phyloP scores from a whole-genome alignment of 371 early-diverging fungal species.

The Rhizopus sp. region DNA sequence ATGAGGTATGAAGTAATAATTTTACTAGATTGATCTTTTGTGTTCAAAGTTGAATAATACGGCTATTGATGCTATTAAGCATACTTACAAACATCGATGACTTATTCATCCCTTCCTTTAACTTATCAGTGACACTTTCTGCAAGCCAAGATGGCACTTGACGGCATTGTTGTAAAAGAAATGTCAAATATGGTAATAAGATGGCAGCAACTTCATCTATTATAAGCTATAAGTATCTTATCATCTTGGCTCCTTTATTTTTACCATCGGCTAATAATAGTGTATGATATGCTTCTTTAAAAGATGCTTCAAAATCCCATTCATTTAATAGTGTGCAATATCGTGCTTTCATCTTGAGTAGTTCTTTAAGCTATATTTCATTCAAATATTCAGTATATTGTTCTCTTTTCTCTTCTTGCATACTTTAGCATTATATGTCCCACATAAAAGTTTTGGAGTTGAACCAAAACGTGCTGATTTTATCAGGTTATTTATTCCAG shows the following conservation, averaged over 20 bases:
- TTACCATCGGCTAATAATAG: constrained; percentile 23
- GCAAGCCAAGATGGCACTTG: constrained; percentile 28
- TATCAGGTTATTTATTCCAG: too few species aligned
- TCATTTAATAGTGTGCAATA: constrained; percentile 22
- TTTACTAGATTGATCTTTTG: constrained; percentile 34
- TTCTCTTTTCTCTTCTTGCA: background rate
- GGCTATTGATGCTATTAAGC: background rate
- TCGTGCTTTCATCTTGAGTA: constrained; percentile 25
- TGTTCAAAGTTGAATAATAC: background rate
- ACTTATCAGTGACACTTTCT: constrained; percentile 14
- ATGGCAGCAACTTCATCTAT: constrained; percentile 23
- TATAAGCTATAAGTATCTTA: background rate
- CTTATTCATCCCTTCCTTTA: constrained; percentile 16
- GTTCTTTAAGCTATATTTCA: constrained; percentile 19
- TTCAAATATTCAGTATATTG: background rate
- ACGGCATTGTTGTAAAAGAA: constrained; percentile 20
- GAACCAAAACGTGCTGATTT: too few species aligned
- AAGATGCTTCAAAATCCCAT: constrained; percentile 24
- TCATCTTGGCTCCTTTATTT: constrained; percentile 6
- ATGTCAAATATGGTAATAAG: constrained; percentile 29
- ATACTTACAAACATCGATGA: constrained; percentile 28
- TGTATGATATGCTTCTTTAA: constrained; percentile 19
- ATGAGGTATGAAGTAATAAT: constrained; percentile 27
- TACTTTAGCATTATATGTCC: too few species aligned
- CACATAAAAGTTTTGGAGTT: too few species aligned